Conservation (phyloP, 2,329 filamentous ascomycete species). For the Colletotrichum sojae region DNA sequence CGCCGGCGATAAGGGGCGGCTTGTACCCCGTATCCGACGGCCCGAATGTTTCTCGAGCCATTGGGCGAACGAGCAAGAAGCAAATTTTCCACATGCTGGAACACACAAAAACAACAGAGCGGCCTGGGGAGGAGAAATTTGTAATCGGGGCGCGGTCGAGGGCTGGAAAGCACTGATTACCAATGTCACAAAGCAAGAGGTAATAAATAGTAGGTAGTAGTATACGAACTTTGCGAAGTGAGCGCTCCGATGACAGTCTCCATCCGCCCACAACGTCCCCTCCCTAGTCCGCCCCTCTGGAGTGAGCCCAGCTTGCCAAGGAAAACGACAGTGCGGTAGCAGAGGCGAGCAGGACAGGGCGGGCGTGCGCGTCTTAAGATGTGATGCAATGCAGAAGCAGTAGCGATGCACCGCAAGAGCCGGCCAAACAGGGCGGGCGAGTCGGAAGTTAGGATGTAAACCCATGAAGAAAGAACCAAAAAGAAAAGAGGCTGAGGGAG, state of each 20-base stretch:
- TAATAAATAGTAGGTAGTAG: too few relatives aligned
- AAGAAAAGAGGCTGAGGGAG: constrained; percentile 15
- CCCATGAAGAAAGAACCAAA: constrained; percentile 24
- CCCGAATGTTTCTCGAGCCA: constrained; percentile 22
- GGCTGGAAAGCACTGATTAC: constrained; percentile 8
- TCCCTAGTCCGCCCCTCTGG: constrained; percentile 6
- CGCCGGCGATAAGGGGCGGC: constrained; percentile 28
- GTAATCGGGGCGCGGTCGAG: too few relatives aligned
- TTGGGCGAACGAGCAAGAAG: background rate
- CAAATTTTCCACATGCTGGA: background rate
- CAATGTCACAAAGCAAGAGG: background rate
- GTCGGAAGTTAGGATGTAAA: constrained; percentile 21
- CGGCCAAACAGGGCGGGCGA: constrained; percentile 30
- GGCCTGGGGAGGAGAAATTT: too few relatives aligned
- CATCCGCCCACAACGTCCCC: constrained; percentile 7
- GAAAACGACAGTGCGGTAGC: constrained; percentile 17
- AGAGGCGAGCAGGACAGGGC: constrained; percentile 11
- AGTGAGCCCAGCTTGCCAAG: constrained; percentile 19
- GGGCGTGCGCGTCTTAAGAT: constrained; percentile 4
- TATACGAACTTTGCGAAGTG: constrained; percentile 2
- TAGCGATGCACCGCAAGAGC: constrained; percentile 31
- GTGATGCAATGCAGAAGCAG: constrained; percentile 35
- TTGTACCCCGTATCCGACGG: constrained; percentile 13
- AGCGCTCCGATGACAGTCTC: background rate
- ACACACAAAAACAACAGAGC: background rate